phyloP scores from a whole-genome alignment of 1,139 yeast genomes.

The Candida anutae region DNA sequence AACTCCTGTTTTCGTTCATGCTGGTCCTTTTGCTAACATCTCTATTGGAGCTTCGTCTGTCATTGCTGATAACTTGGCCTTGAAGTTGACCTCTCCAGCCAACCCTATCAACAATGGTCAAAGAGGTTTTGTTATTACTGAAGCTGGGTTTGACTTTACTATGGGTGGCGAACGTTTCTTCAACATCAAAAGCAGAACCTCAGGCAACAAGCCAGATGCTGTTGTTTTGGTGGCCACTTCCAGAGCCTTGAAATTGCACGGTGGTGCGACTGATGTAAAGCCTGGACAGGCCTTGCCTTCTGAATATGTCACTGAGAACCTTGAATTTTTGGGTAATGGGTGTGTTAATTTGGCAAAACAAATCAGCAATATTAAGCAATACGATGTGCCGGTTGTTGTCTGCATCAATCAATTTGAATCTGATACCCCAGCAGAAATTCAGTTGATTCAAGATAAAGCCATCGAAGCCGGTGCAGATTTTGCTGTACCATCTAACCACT shows the following conservation, averaged over 20 bases:
- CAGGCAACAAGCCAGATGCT: slow-evolving; percentile 64
- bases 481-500: slow-evolving; percentile 71
- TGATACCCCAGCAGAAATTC: slow-evolving; percentile 62
- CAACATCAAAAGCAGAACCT: slow-evolving; percentile 71
- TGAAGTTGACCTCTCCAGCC: slow-evolving; percentile 51
- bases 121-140: slow-evolving; percentile 69
- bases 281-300: slow-evolving; percentile 71
- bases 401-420: slow-evolving; percentile 72
- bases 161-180: slow-evolving; percentile 87
- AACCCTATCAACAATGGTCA: slow-evolving; percentile 35
- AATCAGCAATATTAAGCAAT: slow-evolving; percentile 60
- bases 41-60: slow-evolving; percentile 82
- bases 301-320: slow-evolving; percentile 60
- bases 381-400: slow-evolving; percentile 72
- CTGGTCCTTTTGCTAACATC: slow-evolving; percentile 82
- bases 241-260: slow-evolving; percentile 72
- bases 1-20: slow-evolving; percentile 78
- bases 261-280: slow-evolving; percentile 79
- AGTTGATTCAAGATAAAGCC: slow-evolving; percentile 55
- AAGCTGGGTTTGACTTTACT: slow-evolving; percentile 81
- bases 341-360: slow-evolving; percentile 71
- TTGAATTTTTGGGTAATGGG: slow-evolving; percentile 56
- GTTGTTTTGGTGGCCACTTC: slow-evolving; percentile 76
- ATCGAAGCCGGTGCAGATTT: slow-evolving; percentile 65
- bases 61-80: slow-evolving; percentile 66